phyloP scores from a whole-genome alignment of 2,329 filamentous ascomycete species.

The Karstenula rhodostoma region DNA sequence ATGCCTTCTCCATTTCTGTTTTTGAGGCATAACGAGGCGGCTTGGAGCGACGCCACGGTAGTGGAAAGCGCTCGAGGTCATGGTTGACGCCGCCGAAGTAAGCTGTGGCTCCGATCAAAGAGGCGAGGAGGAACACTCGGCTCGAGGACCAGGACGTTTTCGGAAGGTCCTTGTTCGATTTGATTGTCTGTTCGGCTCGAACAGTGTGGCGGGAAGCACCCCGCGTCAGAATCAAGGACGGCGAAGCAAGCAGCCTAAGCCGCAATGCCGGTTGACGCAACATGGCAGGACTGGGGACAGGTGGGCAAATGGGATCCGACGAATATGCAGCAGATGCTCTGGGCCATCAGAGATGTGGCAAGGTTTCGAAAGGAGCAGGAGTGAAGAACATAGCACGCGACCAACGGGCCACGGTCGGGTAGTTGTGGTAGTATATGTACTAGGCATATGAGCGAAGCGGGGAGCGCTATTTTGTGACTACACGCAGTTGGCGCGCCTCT shows the following conservation, averaged over 20 bases:
- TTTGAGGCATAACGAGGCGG: slow-evolving; percentile 59
- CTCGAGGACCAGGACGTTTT: slow-evolving; percentile 57
- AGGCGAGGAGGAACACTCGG: slow-evolving; percentile 58
- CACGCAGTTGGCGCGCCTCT: slow-evolving; percentile 45
- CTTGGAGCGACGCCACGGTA: slow-evolving; percentile 33
- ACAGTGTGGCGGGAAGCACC: slow-evolving; percentile 35
- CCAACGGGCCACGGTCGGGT: slow-evolving; percentile 25
- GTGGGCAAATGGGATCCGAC: slow-evolving; percentile 23
- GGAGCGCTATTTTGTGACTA: slow-evolving; percentile 42
- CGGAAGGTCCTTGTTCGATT: slow-evolving; percentile 25
- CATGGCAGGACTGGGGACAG: slow-evolving; percentile 32
- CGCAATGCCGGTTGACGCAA: slow-evolving; percentile 42
- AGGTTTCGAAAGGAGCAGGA: slow-evolving; percentile 27
- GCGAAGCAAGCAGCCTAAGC: slow-evolving; percentile 38
- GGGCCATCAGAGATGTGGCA: slow-evolving; percentile 31
- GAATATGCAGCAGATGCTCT: slow-evolving; percentile 29
- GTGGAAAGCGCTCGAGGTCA: slow-evolving; percentile 39
- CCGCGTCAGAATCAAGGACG: slow-evolving; percentile 38
- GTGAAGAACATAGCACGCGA: slow-evolving; percentile 28
- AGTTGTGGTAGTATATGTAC: slow-evolving; percentile 34
- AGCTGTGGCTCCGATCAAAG: slow-evolving; percentile 60
- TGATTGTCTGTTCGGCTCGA: slow-evolving; percentile 35
- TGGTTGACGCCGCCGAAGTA: slow-evolving; percentile 60
- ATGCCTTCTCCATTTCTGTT: slow-evolving; percentile 60
- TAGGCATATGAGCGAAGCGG: slow-evolving; percentile 35